Percentiles rank a stretch among this genome's conserved stretches.
Evolutionary conservation across 305 asterid genomes (phyloP).

Genomic region (Fraxinus nigra): DNA sequence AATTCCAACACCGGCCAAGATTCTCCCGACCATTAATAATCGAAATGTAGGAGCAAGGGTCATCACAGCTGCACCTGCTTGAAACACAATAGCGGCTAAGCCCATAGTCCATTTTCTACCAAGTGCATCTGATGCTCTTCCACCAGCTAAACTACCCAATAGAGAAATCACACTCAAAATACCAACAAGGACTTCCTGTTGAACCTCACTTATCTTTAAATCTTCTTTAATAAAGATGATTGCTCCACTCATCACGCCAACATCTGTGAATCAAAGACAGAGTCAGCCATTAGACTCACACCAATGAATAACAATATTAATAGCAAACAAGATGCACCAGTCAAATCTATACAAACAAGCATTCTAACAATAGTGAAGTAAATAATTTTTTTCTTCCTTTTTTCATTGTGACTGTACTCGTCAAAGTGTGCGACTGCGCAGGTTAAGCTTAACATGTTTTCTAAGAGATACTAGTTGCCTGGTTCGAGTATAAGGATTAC

Average conservation of each 20-base stretch:
- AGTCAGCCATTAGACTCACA: background rate
- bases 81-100: slow-evolving; percentile 74
- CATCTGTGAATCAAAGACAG: slow-evolving; percentile 49
- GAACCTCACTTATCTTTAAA: slow-evolving; percentile 70
- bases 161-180: slow-evolving; percentile 78
- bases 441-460: background rate
- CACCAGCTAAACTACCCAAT: slow-evolving; percentile 79
- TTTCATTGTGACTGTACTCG: background rate
- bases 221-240: slow-evolving; percentile 78
- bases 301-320: background rate
- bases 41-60: slow-evolving; percentile 64
- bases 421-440: background rate
- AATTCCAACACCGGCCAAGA: slow-evolving; percentile 78
- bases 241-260: slow-evolving; percentile 96
- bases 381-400: background rate
- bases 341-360: background rate
- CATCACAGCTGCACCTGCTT: slow-evolving; percentile 75
- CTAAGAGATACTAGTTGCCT: background rate
- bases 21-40: slow-evolving; percentile 69
- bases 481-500: background rate
- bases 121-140: slow-evolving; percentile 75
- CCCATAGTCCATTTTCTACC: slow-evolving; percentile 98
- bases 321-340: background rate
- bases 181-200: slow-evolving; percentile 75
- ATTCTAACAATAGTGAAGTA: background rate